Base-by-base conservation (phyloP, 148 eudicot genomes). In the Dianthus caryophyllus region DNA sequence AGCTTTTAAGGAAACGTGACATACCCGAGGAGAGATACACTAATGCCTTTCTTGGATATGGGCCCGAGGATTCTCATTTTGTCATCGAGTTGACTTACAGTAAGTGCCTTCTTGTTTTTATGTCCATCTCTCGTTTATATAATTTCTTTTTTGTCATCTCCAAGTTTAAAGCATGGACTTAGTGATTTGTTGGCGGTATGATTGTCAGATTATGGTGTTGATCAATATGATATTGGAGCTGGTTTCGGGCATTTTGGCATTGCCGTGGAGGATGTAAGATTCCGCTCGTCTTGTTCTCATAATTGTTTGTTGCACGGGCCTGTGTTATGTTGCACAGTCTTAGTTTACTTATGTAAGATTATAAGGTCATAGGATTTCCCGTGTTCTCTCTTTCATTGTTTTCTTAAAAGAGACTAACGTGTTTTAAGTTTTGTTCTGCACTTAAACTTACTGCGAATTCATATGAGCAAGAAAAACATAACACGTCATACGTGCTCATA, bases 181-280 rank as follows among this genome's bases (percentile, higher is more conserved):
- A 26, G 12, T 7, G 18, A 18, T 51, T 30, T 46, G 16, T 9
- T 65, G 50, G 1, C 57, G 18, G 38, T 33, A 33, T 33, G 38
- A 33, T 44, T 74, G 39, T 58, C 77, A 82, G 85, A 78, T 73
- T 76, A 82, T 53, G 85, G 85, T 67, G 80, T 78, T 50, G 80
- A 78, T 67, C 71, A 82, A 60, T 78, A 78, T 76, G 82, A 82
- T 55, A 78, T 82, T 47, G 85, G 85, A 29, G 60, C 77, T 69
- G 85, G 73, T 36, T 82, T 82, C 48, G 85, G 85, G n/a, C 85
- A 82, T 52, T 78, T 82, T 67, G 85, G 85, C 47, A 78, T 82
- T 66, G 82, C 82, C 24, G 82, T 79, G 71, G 82, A 82, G 71
- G 82, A 82, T 76, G 85, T 82, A 67, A 75, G 82, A 48, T 57